A percentile compares a stretch with the other conserved stretches of the same genome.
Evolutionary conservation across 768 basidiomycete genomes (phyloP).

Genomic region (Lyophyllum semitale): DNA sequence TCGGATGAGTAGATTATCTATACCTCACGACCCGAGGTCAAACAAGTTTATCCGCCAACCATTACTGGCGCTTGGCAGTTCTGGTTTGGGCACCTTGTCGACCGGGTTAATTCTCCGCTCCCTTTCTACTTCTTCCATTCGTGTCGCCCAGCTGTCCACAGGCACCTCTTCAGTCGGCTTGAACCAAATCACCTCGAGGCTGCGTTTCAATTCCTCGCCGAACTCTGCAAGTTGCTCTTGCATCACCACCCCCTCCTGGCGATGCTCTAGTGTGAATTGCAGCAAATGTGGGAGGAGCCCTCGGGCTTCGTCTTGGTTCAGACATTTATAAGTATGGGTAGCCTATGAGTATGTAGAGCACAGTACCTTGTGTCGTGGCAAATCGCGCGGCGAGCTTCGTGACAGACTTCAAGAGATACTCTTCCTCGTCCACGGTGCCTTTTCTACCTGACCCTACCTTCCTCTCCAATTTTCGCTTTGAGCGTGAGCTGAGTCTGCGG

Average conservation of each 20-base stretch:
- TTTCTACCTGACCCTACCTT: constrained; percentile 89
- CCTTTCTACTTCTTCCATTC: constrained; percentile 57
- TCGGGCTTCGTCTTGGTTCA: constrained; percentile 60
- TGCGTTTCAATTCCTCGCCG: constrained; percentile 52
- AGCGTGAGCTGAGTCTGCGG: constrained; percentile 70
- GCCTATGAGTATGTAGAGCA: not conserved
- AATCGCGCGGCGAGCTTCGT: constrained; percentile 73
- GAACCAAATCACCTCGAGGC: constrained; percentile 70
- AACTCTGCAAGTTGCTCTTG: constrained; percentile 63
- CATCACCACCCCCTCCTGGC: constrained; percentile 61
- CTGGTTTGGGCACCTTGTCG: constrained; percentile 56
- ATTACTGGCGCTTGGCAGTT: constrained; percentile 27
- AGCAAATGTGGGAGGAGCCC: constrained; percentile 77
- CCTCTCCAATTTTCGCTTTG: constrained; percentile 82
- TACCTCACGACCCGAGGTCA: constrained; percentile 21
- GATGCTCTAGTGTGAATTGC: constrained; percentile 67
- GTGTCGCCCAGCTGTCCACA: constrained; percentile 48
- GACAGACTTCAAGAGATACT: constrained; percentile 85
- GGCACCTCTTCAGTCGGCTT: constrained; percentile 34
- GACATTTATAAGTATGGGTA: not conserved
- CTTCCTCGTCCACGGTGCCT: constrained; percentile 95
- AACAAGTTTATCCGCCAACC: constrained; percentile 50
- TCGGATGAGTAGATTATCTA: too few species aligned
- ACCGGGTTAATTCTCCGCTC: constrained; percentile 48
- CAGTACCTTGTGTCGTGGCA: constrained; percentile 60